Base-by-base conservation (phyloP, 306 rosid species). In the Dryas octopetala region DNA sequence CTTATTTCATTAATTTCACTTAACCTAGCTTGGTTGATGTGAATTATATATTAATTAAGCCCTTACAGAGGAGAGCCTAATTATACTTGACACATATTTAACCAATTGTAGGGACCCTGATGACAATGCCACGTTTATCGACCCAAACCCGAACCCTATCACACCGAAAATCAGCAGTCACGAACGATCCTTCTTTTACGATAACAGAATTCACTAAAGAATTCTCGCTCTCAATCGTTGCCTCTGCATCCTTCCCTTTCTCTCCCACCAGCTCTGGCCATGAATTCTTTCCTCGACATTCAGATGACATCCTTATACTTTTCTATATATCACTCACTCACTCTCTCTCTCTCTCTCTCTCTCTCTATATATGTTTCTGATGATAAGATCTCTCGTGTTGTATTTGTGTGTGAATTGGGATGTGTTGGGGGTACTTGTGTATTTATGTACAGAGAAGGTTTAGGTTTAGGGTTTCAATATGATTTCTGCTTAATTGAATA, bases 241-340 rank as follows among this genome's bases (percentile, higher is more conserved):
- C 66, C 61, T 51, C 65, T 5, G 89, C 96, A 8, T 44, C 78
- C 58, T 74, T 62, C 66, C 86, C 90, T 5, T 79, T 13, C 28
- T 50, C 68, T 12, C 92, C 91, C 4, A 90, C 74, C 70, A 88
- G 77, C 78, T 88, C 91, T 0, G 84, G 81, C 93, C 96, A 88
- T 15, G 92, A 75, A 26, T 53, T 66, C 74, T 90, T 90, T 28
- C 90, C 89, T 85, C 13, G 50, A 32, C 53, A 51, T 48, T 62
- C 23, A 66, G 70, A 66, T 12, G 50, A 66, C 53, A 43, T n/a
- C 53, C 38, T 66, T 9, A 0, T 28, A 28, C 38, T 28, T 28
- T 28, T 28, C 38, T 28, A 28, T n/a, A n/a, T n/a, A n/a, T n/a
- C n/a, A n/a, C n/a, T n/a, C n/a, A n/a, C n/a, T n/a, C n/a, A n/a